A percentile compares a stretch with the other conserved stretches of the same genome.
These are phyloP conservation scores for Aspergillus unguis DNA, from an alignment of 2,329 filamentous ascomycete species.

Conservation along the genomic window DNA sequence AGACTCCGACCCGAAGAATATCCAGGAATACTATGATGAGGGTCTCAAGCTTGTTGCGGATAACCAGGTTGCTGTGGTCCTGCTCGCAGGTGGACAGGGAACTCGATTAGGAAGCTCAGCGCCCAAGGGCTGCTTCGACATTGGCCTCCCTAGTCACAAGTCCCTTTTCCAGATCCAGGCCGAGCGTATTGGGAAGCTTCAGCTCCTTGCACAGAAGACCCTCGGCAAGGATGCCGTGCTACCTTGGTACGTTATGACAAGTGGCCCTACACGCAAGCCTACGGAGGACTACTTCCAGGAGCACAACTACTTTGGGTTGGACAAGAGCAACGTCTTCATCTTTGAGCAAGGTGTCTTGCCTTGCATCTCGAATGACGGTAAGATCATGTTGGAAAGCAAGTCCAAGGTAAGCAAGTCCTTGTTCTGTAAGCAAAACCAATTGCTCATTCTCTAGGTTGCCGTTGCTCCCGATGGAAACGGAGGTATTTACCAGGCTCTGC, in stretches of 20 bases:
- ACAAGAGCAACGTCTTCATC: slow-evolving; percentile 79
- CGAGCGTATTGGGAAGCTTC: slow-evolving; percentile 84
- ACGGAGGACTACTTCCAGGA: slow-evolving; percentile 93
- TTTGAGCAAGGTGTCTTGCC: slow-evolving; percentile 97
- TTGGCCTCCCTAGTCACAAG: slow-evolving; percentile 88
- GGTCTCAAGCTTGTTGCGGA: slow-evolving; percentile 64
- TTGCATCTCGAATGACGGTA: slow-evolving; percentile 95
- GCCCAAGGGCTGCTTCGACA: slow-evolving; percentile 97
- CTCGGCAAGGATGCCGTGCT: slow-evolving; percentile 63
- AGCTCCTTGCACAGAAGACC: slow-evolving; percentile 73
- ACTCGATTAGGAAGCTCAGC: slow-evolving; percentile 91
- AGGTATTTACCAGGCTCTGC: slow-evolving; percentile 88
- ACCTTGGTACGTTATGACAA: slow-evolving; percentile 99
- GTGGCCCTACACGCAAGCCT: slow-evolving; percentile 82
- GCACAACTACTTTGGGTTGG: slow-evolving; percentile 85
- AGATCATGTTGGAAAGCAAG: slow-evolving; percentile 91
- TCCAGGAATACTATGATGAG: slow-evolving; percentile 77
- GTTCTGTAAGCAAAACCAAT: neutral
- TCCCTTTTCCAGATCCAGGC: slow-evolving; percentile 97
- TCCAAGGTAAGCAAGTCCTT: slow-evolving; percentile 57
- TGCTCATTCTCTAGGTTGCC: slow-evolving; percentile 57
- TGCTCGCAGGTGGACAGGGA: slow-evolving; percentile 97
- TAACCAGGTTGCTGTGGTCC: slow-evolving; percentile 76
- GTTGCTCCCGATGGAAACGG: slow-evolving; percentile 97
- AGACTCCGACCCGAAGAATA: slow-evolving; percentile 74